Base-by-base conservation (phyloP, 495 filamentous ascomycete species). In the Neurospora sp. region DNA sequence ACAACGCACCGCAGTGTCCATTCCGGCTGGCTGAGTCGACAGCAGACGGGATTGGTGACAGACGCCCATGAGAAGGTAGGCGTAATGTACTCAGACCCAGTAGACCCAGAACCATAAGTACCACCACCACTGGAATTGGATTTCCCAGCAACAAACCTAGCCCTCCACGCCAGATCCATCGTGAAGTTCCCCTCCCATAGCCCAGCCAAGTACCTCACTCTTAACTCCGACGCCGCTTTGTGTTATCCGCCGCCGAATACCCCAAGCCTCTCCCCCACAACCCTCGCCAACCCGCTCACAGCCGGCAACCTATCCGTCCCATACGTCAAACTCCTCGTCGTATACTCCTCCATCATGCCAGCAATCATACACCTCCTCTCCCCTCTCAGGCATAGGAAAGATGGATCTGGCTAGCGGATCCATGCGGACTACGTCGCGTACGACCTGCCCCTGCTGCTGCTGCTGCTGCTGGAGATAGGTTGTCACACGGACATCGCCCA, bases 221-320 rank as follows among this genome's bases (percentile, higher is more conserved):
- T 11, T 17, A 5, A 17, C 17, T 15, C 3, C 17, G 40, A 7
- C 40, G 40, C 5, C 39, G 15, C 15, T 13, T 13, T 39, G 2
- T 11, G 24, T 28, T 28, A 28, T 28, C 13, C 39, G 39, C 15
- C 4, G 39, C 39, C 15, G 11, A 13, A 40, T 3, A 17, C 39
- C 17, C 5, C 40, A 0, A 43, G 7, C 17, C 42, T 62, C 11
- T 73, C 69, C 36, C 74, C 59, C 40, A 77, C 73, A 11, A 70
- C 66, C 36, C 72, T 77, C 10, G 80, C 79, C 39, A 83, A 70
- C 7, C 79, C 80, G 6, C 77, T 71, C 13, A 83, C 73, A 31
- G 81, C 82, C 37, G 76, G 69, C 17, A 83, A 71, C 73, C 76
- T 78, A 70, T 82, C 81, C 13, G 36, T 62, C 42, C 74, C 70